phyloP scores from a whole-genome alignment of 2,329 filamentous ascomycete genomes.

The Monosporascus sp. region DNA sequence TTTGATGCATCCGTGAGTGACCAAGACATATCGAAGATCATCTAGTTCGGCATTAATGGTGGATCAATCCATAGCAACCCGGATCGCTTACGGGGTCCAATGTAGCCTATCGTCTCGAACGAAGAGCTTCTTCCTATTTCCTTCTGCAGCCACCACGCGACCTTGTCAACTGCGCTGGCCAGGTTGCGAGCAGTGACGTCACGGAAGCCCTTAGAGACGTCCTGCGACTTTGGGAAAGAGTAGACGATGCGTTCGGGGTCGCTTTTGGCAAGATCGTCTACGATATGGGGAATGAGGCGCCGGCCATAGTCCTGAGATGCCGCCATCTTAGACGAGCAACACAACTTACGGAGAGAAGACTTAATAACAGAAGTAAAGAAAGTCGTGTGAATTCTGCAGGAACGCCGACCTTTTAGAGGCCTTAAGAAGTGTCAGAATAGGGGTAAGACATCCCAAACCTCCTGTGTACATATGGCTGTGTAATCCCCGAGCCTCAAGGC shows the following conservation, averaged over 20 bases:
- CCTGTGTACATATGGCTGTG: too few relatives aligned
- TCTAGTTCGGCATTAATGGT: slow-evolving; percentile 12
- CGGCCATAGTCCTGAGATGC: neutral
- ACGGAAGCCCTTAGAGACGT: slow-evolving; percentile 11
- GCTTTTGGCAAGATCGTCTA: neutral
- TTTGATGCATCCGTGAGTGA: slow-evolving; percentile 29
- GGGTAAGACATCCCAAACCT: too few relatives aligned
- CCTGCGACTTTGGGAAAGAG: neutral
- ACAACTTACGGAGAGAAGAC: neutral
- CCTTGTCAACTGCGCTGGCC: slow-evolving; percentile 23
- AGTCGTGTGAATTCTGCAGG: too few relatives aligned
- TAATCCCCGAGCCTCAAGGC: too few relatives aligned
- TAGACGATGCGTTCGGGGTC: slow-evolving; percentile 18
- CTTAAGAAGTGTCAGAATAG: too few relatives aligned
- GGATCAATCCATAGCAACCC: neutral
- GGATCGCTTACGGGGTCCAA: slow-evolving; percentile 27
- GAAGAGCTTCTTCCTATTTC: slow-evolving; percentile 11
- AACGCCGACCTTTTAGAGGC: too few relatives aligned
- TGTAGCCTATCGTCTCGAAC: slow-evolving; percentile 23
- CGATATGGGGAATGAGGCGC: neutral
- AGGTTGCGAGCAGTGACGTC: slow-evolving; percentile 21
- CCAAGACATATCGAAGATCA: slow-evolving; percentile 24
- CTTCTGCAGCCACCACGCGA: slow-evolving; percentile 25
- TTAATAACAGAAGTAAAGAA: neutral
- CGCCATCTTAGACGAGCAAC: neutral